Conservation (phyloP, 257 asterid genomes). For the Capsicum pubescens region DNA sequence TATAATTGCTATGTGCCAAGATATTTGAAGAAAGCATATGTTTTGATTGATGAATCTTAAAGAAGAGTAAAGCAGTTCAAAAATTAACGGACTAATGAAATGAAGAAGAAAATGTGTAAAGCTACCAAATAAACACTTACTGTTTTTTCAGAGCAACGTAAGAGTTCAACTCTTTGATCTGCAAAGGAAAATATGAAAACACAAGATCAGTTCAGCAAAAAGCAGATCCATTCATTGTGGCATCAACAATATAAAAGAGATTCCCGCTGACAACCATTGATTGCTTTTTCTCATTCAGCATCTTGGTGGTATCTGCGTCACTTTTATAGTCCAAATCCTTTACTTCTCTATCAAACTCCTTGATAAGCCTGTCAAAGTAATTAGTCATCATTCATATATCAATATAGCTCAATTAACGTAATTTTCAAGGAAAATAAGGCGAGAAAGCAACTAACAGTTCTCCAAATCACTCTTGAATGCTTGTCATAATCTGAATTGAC, state of each 20-base stretch:
- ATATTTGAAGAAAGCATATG: conserved; percentile 18
- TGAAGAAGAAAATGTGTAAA: neutral
- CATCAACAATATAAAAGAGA: conserved; percentile 14
- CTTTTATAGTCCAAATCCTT: conserved; percentile 75
- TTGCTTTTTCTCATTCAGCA: conserved; percentile 86
- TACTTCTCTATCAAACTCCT: conserved; percentile 82
- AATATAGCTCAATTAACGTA: neutral
- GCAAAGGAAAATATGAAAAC: conserved; percentile 47
- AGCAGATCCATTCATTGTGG: neutral
- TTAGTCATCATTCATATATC: conserved; percentile 24
- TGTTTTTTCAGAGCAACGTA: conserved; percentile 94
- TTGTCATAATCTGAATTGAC: conserved; percentile 2
- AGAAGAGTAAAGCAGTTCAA: neutral
- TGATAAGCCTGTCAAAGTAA: conserved; percentile 69
- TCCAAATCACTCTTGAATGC: neutral
- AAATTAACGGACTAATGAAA: neutral
- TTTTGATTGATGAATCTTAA: neutral
- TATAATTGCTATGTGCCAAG: neutral
- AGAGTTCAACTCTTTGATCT: conserved; percentile 96
- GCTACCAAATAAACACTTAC: conserved; percentile 51
- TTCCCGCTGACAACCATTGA: conserved; percentile 62
- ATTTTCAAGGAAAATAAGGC: neutral
- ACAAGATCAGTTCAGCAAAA: conserved; percentile 30
- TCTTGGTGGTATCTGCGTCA: conserved; percentile 71
- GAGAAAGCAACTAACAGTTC: neutral